A percentile compares a stretch with the other conserved stretches of the same genome.
phyloP scores from a whole-genome alignment of 306 rosid genomes.

The Trichosanthes truncata region DNA sequence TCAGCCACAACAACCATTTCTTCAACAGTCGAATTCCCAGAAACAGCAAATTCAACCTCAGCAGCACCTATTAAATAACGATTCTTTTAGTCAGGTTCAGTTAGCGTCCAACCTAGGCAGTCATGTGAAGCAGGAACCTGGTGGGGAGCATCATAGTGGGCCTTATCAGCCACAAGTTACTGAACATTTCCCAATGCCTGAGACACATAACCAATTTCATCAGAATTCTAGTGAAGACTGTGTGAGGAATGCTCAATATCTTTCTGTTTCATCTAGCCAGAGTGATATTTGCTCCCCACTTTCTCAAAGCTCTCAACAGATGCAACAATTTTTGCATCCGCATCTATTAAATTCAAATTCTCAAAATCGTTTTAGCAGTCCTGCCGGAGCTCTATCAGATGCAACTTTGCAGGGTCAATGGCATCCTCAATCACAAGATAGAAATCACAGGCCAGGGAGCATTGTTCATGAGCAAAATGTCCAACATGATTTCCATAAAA shows the following conservation, averaged over 20 bases:
- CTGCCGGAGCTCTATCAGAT: conserved; percentile 60
- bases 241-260: conserved; percentile 46
- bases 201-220: conserved; percentile 69
- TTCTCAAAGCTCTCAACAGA: conserved; percentile 50
- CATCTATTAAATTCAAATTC: conserved; percentile 46
- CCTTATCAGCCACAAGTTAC: conserved; percentile 37
- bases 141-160: conserved; percentile 52
- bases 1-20: conserved; percentile 56
- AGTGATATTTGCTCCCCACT: conserved; percentile 42
- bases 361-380: conserved; percentile 57
- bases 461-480: conserved; percentile 31
- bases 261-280: conserved; percentile 42
- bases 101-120: conserved; percentile 40
- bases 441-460: conserved; percentile 21
- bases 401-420: conserved; percentile 37
- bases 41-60: conserved; percentile 58
- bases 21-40: conserved; percentile 44
- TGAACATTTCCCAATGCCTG: conserved; percentile 60
- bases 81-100: conserved; percentile 54
- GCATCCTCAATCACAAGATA: conserved; percentile 33
- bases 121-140: conserved; percentile 64
- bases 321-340: conserved; percentile 46
- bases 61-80: conserved; percentile 47
- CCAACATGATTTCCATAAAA: conserved; percentile 38
- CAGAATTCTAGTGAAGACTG: conserved; percentile 47